Base-by-base conservation (phyloP, 441 rosid species). In the Viola pubescens region DNA sequence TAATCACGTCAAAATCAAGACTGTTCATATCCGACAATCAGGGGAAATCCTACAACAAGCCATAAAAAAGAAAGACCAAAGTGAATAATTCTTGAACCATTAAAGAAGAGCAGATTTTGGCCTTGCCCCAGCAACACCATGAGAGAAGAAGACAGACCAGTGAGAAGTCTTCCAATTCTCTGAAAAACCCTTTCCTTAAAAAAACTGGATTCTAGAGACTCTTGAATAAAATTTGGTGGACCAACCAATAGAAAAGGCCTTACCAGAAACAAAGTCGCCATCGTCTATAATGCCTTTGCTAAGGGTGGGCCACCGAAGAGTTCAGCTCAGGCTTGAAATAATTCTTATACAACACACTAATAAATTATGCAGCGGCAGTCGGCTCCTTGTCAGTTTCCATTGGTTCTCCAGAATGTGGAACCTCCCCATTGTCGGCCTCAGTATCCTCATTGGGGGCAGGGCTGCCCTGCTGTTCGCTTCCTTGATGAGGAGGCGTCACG, bases 351-450 rank as follows among this genome's bases (percentile, higher is more conserved):
- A 3, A 49, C 5, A 16, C 63, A 49, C 54, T 7, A 51, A 11
- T 26, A 19, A 55, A 34, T 62, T 63, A 77, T 45, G 79, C 81
- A 45, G 75, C 38, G 47, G 76, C 86, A 0, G 89, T 61, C 2
- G 34, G 34, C 34, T 26, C 34, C 50, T 81, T 79, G 13, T 84
- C 89, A 0, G 88, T 82, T 62, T 91, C 92, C 96, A 91, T 88
- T 37, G 85, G 78, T 55, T 84, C 91, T 10, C 59, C 79, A 2
- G 87, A 61, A 14, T 74, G 77, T 3, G 83, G 59, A 48, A 61
- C 73, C 47, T 80, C 91, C 8, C 54, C 77, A 16, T 54, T 44
- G 41, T 59, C 75, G 19, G 73, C 71, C 1, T 37, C 47, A 6
- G 59, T 58, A 13, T 37, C 45, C 3, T 61, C 48, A 41, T 50